Conservation (phyloP, 768 basidiomycete genomes). For the Russula virescens region DNA sequence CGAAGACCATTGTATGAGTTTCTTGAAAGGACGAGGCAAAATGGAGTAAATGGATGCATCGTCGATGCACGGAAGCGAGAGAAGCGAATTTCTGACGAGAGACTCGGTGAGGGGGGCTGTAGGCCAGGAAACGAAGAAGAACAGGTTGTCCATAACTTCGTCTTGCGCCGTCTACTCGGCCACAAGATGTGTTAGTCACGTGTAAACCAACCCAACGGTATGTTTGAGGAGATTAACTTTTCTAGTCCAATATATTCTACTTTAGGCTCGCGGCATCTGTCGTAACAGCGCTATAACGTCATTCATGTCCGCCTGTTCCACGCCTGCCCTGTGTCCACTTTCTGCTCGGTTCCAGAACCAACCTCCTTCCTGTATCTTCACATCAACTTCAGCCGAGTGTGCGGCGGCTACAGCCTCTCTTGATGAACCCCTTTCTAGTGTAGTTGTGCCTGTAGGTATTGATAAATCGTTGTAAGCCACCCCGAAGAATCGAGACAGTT, state of each 20-base stretch:
- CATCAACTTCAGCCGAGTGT: slow-evolving; percentile 2
- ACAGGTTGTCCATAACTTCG: neutral
- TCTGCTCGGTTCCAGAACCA: slow-evolving; percentile 20
- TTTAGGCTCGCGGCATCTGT: slow-evolving; percentile 23
- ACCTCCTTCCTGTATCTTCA: slow-evolving; percentile 17
- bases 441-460: neutral
- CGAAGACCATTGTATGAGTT: slow-evolving; percentile 72
- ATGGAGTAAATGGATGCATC: slow-evolving; percentile 24
- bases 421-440: neutral
- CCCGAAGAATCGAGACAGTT: slow-evolving; percentile 54
- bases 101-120: slow-evolving; percentile 43
- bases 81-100: slow-evolving; percentile 39
- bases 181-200: neutral
- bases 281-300: slow-evolving; percentile 23
- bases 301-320: slow-evolving; percentile 16
- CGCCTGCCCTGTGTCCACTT: neutral
- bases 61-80: slow-evolving; percentile 26
- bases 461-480: slow-evolving; percentile 45
- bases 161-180: slow-evolving; percentile 2
- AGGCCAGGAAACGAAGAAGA: slow-evolving; percentile 40
- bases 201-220: too few species aligned
- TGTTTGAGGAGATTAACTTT: too few species aligned
- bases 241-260: too few species aligned
- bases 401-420: neutral
- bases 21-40: slow-evolving; percentile 26